Percentiles rank a stretch among this genome's conserved stretches.
phyloP scores from a whole-genome alignment of 2,329 filamentous ascomycete genomes.

The Cryphonectria naterciae region DNA sequence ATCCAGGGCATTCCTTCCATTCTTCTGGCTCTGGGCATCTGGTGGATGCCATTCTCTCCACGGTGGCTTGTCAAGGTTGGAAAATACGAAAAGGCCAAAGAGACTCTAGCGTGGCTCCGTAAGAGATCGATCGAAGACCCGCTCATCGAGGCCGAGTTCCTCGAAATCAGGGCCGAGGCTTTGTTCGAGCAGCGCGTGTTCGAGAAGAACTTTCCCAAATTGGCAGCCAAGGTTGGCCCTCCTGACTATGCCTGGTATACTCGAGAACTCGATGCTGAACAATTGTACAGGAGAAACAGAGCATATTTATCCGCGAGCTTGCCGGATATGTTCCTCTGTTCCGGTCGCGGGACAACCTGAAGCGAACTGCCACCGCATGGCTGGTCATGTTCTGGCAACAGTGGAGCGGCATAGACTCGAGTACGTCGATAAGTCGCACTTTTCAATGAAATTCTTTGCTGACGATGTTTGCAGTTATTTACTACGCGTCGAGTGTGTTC shows the following conservation, averaged over 20 bases:
- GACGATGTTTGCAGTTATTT: conserved; percentile 14
- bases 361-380: conserved; percentile 48
- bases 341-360: conserved; percentile 53
- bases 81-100: conserved; percentile 32
- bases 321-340: conserved; percentile 55
- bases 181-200: conserved; percentile 49
- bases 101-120: conserved; percentile 36
- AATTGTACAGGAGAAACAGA: conserved; percentile 40
- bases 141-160: conserved; percentile 47
- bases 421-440: background rate
- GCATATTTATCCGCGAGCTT: conserved; percentile 48
- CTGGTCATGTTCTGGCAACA: conserved; percentile 54
- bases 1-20: conserved; percentile 48
- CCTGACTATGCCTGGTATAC: background rate
- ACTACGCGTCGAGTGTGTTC: conserved; percentile 29
- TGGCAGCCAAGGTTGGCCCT: conserved; percentile 41
- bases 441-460: background rate
- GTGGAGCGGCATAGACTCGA: conserved; percentile 47
- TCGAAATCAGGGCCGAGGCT: conserved; percentile 51
- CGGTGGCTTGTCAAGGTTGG: conserved; percentile 46
- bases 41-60: conserved; percentile 57
- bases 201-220: conserved; percentile 48
- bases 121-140: conserved; percentile 38
- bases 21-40: conserved; percentile 41
- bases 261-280: background rate